A percentile compares a stretch with the other conserved stretches of the same genome.
Evolutionary conservation across 2,329 filamentous ascomycete species (phyloP).

Genomic region (Rutstroemia sp.): DNA sequence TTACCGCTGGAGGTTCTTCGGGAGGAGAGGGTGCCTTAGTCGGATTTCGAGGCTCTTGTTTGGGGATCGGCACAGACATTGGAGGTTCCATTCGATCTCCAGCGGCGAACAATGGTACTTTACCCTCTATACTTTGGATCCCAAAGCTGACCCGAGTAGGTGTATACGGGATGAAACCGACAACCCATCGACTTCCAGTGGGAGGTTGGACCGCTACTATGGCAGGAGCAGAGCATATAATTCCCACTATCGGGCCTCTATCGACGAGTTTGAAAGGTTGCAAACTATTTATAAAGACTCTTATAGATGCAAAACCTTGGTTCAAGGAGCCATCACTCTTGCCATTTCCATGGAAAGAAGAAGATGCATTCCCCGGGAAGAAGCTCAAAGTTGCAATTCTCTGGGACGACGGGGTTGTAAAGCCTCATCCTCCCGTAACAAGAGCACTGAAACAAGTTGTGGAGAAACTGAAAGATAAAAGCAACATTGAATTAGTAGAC

Average conservation of each 20-base stretch:
- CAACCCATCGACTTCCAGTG: slow-evolving; percentile 21
- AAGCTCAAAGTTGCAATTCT: slow-evolving; percentile 55
- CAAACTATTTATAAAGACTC: slow-evolving; percentile 35
- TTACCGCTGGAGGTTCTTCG: slow-evolving; percentile 46
- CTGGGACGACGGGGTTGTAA: slow-evolving; percentile 52
- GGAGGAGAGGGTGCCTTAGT: slow-evolving; percentile 51
- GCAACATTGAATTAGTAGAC: slow-evolving; percentile 46
- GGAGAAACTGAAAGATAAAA: slow-evolving; percentile 38
- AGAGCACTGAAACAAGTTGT: slow-evolving; percentile 49
- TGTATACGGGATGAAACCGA: slow-evolving; percentile 29
- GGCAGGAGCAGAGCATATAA: slow-evolving; percentile 31
- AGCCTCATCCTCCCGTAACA: slow-evolving; percentile 50
- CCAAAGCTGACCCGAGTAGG: slow-evolving; percentile 16
- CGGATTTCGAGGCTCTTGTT: slow-evolving; percentile 41
- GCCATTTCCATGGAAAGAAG: slow-evolving; percentile 43
- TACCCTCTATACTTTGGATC: background rate
- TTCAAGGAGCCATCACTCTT: slow-evolving; percentile 43
- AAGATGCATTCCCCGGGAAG: slow-evolving; percentile 28
- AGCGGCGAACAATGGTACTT: slow-evolving; percentile 38
- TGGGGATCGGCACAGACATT: slow-evolving; percentile 49
- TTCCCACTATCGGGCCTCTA: slow-evolving; percentile 45
- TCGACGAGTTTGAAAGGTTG: slow-evolving; percentile 43
- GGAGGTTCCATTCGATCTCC: slow-evolving; percentile 42
- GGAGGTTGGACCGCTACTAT: slow-evolving; percentile 18
- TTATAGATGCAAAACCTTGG: slow-evolving; percentile 41